phyloP scores from a whole-genome alignment of 495 filamentous ascomycete species.

The Collariella sp. region DNA sequence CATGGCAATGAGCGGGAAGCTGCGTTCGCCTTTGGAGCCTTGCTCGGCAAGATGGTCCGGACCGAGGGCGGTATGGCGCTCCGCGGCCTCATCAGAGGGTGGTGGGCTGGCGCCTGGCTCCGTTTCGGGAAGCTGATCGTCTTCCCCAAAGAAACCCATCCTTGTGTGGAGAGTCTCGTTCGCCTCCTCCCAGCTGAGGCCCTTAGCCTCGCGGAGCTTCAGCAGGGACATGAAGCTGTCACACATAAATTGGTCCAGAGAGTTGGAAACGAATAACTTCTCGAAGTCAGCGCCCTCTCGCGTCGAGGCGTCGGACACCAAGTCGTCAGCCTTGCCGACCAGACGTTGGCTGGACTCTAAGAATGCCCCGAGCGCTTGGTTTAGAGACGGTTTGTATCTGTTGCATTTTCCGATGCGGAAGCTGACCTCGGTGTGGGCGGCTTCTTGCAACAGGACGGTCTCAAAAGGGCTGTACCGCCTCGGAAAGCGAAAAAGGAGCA shows the following conservation, averaged over 20 bases:
- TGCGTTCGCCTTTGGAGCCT: constrained; percentile 15
- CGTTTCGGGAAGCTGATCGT: not conserved
- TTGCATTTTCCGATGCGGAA: constrained; percentile 47
- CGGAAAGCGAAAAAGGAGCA: constrained; percentile 64
- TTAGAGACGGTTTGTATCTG: constrained; percentile 46
- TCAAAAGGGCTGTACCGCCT: constrained; percentile 50
- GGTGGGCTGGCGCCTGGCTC: constrained; percentile 16
- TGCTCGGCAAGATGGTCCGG: constrained; percentile 44
- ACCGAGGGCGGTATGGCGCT: constrained; percentile 25
- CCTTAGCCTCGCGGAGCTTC: constrained; percentile 45
- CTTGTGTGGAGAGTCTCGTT: constrained; percentile 44
- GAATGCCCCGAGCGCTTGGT: constrained; percentile 48
- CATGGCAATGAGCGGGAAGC: constrained; percentile 65
- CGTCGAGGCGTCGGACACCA: not conserved
- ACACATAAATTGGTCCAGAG: constrained; percentile 63
- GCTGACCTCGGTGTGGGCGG: not conserved
- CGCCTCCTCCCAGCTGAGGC: constrained; percentile 61
- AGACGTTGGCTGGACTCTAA: not conserved
- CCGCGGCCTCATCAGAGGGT: not conserved
- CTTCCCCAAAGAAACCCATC: not conserved
- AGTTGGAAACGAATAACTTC: constrained; percentile 60
- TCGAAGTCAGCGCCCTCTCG: constrained; percentile 25
- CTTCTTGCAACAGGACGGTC: constrained; percentile 8
- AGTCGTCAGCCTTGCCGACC: not conserved
- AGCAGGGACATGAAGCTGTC: constrained; percentile 56